Base-by-base conservation (phyloP, 148 eudicot species). In the Bassia scoparia region DNA sequence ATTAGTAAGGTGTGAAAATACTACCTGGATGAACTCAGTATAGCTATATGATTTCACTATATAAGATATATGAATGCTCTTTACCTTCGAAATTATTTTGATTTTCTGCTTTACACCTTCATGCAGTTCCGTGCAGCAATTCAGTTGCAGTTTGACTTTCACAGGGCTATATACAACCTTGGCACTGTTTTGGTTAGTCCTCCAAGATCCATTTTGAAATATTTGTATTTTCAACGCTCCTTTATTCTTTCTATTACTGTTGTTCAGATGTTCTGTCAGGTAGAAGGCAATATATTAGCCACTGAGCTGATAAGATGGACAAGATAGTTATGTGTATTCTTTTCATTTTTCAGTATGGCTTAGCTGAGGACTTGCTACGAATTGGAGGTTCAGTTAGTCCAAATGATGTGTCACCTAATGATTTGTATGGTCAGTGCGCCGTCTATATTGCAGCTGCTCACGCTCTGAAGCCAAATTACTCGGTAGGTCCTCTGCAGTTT, bases 391-490 rank as follows among this genome's bases (percentile, higher is more conserved):
- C 85, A 52, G 53, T 64, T 24, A 73, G 64, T 61, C 71, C 80
- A 33, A 88, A 89, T 35, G 93, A 89, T 72, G 86, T 82, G 54
- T 84, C 91, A 48, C 87, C 96, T 43, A 83, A 87, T 78, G 97
- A 95, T 70, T 82, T 91, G 50, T 95, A 89, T 48, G 86, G 96
- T 77, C 93, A 87, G 77, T 87, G 97, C 74, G 96, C 97, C 14
- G 89, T 95, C 61, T 80, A 80, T 87, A 95, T 95, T 81, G 98
- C 97, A 50, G 91, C 96, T 82, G 97, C 98, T 79, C 97, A 95
- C 76, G 96, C 98, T 31, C 63, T 95, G 76, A 95, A 89, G 78
- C 97, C 96, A 74, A 89, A 80, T 77, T 89, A 91, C 84, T 88
- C 96, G 26, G 96, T 91, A 72, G 55, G 87, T 66, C 62, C 70